Evolutionary conservation across 2,329 filamentous ascomycete species (phyloP), one percentile per base, ranked within the genome.

Genomic region (Cercospora berteroae): DNA sequence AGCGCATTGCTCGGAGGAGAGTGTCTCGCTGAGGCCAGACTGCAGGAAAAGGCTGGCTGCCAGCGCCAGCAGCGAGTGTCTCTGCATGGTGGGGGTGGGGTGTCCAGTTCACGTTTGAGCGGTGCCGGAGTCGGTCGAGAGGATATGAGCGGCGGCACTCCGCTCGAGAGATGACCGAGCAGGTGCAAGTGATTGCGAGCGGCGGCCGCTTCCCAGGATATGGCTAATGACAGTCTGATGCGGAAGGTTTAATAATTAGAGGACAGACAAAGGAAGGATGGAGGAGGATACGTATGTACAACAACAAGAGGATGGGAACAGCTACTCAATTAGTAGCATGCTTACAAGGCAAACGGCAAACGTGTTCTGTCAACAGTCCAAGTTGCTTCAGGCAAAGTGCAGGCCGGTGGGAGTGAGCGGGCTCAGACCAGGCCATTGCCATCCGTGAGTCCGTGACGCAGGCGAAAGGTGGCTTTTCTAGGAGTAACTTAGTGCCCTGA

Each of bases 21-120:
- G 60, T n/a, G 60, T 12, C 13, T 18, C n/a, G 8, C n/a, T 16
- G 60, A 62, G 25, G 60, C 10, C 86, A 88, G 74, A 84, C 80
- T 76, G 85, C 81, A 75, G 82, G 76, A 50, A 78, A 71, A 72
- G 76, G 55, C 31, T 58, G 55, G 55, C 55, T 20, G 55, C 55
- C 29, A 58, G 27, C 23, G 55, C 55, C 55, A 58, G 18, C 27
- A 58, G 55, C 55, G 55, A 31, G 27, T 20, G 55, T 58, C 55
- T 58, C 18, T 58, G 55, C 55, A 58, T 58, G 29, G n/a, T 23
- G 1, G 31, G 12, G 29, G n/a, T 13, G 20, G 1, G 23, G 75
- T 27, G 23, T n/a, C 16, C 23, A 10, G 23, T 16, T 18, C 25
- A 9, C 7, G n/a, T 23, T n/a, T 2, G 55, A 16, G 31, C 55